phyloP scores from a whole-genome alignment of 345 rosid species.

The Punica granatum region DNA sequence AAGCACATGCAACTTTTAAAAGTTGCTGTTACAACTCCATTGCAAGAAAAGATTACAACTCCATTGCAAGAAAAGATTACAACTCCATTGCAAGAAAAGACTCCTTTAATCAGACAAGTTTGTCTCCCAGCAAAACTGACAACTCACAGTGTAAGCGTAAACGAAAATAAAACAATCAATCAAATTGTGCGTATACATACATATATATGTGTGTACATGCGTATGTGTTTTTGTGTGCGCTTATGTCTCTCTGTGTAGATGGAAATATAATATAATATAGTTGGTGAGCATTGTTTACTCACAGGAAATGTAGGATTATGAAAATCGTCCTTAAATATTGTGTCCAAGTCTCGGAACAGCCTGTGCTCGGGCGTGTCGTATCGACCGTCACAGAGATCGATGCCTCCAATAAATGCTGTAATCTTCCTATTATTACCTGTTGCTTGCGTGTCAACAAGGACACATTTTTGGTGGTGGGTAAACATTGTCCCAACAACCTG shows the following conservation, averaged over 20 bases:
- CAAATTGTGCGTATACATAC: too few relatives aligned
- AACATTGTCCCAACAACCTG: conserved; percentile 89
- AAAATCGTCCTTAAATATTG: conserved; percentile 69
- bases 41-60: too few relatives aligned
- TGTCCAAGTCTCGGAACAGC: conserved; percentile 53
- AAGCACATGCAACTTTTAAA: neutral
- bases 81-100: neutral
- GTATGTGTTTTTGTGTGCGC: too few relatives aligned
- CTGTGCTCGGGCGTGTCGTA: conserved; percentile 94
- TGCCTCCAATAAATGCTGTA: conserved; percentile 89
- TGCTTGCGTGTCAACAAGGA: conserved; percentile 85
- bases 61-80: too few relatives aligned
- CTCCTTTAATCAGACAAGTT: neutral
- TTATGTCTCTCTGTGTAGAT: too few relatives aligned
- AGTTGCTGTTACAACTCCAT: neutral
- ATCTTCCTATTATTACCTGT: conserved; percentile 62
- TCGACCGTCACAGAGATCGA: conserved; percentile 96
- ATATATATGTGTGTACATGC: too few relatives aligned
- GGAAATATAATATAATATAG: too few relatives aligned
- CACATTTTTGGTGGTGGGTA: conserved; percentile 92
- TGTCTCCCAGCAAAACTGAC: neutral
- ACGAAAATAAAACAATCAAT: too few relatives aligned
- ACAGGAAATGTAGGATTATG: conserved; percentile 85
- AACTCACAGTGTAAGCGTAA: too few relatives aligned
- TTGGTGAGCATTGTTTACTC: conserved; percentile 23